Evolutionary conservation across 2,329 filamentous ascomycete species (phyloP), one percentile per base, ranked within the genome.

Genomic region (Apiospora malaysiana): DNA sequence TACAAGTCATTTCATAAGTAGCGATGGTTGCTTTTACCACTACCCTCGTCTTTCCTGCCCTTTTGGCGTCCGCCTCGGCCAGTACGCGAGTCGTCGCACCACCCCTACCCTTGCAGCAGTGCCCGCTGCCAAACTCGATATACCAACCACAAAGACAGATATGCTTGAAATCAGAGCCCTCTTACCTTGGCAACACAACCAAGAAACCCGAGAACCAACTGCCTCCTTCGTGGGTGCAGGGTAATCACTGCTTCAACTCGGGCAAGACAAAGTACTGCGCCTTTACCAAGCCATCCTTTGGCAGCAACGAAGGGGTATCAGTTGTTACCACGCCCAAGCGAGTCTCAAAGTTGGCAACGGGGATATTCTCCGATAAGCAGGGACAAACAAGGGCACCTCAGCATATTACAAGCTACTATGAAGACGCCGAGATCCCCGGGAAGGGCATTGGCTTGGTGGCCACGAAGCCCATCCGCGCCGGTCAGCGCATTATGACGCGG

Each of bases 361-460:
- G 42, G 18, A 40, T 68, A 23, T 40, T 68, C 12, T 23, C 49
- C 69, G 72, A 10, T 40, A 21, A 45, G 12, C 0, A 7, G 32
- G 67, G 69, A 2, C 66, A 69, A 0, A 74, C 74, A 23, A 18
- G 9, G 37, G 25, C 21, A 49, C 10, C 37, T 12, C 32, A 37
- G 12, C 40, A 40, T 12, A 63, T 27, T 7, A 18, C 9, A 40
- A n/a, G 32, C 21, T 72, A 68, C 0, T 79, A 78, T 68, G 71
- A 69, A 18, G 77, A 77, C 51, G 73, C 73, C n/a, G 71, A 73
- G 12, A 75, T 80, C 45, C 72, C 75, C 0, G 78, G 78, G 10
- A 81, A 81, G 47, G 79, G 76, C 27, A 71, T 80, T 25, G 80
- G 80, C 4, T 72, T 82, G 9, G 72, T 81, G 32, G 77, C 79